Evolutionary conservation across 1,284 basidiomycete genomes (phyloP), one percentile per base, ranked within the genome.

Genomic region (Anthracocystis walkeri): DNA sequence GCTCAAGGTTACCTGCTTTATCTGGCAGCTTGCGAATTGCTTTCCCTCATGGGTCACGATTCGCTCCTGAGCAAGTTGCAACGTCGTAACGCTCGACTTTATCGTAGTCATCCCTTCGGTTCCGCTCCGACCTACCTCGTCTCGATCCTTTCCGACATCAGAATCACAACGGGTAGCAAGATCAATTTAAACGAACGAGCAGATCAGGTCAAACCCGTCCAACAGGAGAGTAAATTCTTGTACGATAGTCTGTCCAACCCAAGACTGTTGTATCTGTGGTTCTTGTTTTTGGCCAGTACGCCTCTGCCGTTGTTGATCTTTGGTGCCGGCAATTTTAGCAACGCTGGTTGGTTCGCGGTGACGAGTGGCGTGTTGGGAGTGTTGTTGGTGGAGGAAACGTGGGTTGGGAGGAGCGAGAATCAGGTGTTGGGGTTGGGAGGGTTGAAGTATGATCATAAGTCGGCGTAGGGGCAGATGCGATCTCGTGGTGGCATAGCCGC

Each of bases 281-380:
- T 82, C 40, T 35, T 85, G 27, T 80, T 75, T 33, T 44, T 84
- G 7, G 72, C 70, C 20, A 57, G 60, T 18, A 57, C 58, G 44
- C 82, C 82, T 1, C 23, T 83, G 59, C 83, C 83, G 5, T 56
- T 84, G 33, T 44, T 85, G 46, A 80, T 79, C 44, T 85, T 85
- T 72, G 83, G 83, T 25, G 76, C 78, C 2, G 83, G 83, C n/a
- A 78, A 75, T 38, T 85, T 84, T 61, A 61, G 58, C 53, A 82
- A 82, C 41, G 75, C 83, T 27, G 79, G 70, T 12, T 85, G 83
- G 83, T 85, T 82, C 80, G 45, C 66, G 20, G 60, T 84, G 46
- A 78, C 80, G 18, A 70, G 79, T 0, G 66, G 56, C 2, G 82
- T 71, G 8, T 16, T 81, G 5, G 65, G 56, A 31, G 41, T 82